Evolutionary conservation across 2,329 filamentous ascomycete species (phyloP).

Genomic region (Colletotrichum lentis): DNA sequence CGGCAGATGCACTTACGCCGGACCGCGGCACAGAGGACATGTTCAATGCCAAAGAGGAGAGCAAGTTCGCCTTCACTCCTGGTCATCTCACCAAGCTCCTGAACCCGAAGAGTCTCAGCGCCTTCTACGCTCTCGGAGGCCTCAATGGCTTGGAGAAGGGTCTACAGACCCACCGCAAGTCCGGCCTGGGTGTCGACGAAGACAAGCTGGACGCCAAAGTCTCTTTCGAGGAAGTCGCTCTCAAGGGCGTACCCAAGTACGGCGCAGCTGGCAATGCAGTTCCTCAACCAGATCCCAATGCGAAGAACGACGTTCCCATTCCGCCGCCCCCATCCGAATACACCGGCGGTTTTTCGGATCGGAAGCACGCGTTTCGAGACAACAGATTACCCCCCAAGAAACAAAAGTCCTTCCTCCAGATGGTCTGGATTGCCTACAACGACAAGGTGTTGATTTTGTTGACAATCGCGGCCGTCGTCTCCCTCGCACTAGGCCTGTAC

Average conservation of each 20-base stretch:
- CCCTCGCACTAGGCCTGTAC: constrained; percentile 74
- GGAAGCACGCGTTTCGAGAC: constrained; percentile 66
- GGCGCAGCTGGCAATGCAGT: constrained; percentile 47
- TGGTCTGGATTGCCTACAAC: constrained; percentile 76
- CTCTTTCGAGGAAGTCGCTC: constrained; percentile 70
- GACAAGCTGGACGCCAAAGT: constrained; percentile 68
- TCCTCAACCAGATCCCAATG: constrained; percentile 42
- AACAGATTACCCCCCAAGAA: constrained; percentile 69
- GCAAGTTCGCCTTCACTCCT: constrained; percentile 76
- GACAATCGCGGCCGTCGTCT: constrained; percentile 73
- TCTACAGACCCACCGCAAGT: constrained; percentile 68
- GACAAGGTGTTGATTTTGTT: constrained; percentile 77
- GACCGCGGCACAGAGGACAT: constrained; percentile 77
- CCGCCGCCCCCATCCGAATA: constrained; percentile 30
- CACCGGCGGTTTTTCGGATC: constrained; percentile 53
- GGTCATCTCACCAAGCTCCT: constrained; percentile 79
- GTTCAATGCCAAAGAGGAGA: constrained; percentile 68
- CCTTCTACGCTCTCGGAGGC: constrained; percentile 79
- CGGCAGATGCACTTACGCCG: constrained; percentile 46
- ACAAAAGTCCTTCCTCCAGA: constrained; percentile 63
- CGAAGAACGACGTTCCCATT: constrained; percentile 33
- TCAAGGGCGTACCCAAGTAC: constrained; percentile 48
- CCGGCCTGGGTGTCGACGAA: constrained; percentile 77
- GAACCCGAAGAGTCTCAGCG: constrained; percentile 79
- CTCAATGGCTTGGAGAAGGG: constrained; percentile 77